Evolutionary conservation across 371 early-diverging fungal genomes (phyloP), one percentile per base, ranked within the genome.

Genomic region (Apophysomyces ossiformis): DNA sequence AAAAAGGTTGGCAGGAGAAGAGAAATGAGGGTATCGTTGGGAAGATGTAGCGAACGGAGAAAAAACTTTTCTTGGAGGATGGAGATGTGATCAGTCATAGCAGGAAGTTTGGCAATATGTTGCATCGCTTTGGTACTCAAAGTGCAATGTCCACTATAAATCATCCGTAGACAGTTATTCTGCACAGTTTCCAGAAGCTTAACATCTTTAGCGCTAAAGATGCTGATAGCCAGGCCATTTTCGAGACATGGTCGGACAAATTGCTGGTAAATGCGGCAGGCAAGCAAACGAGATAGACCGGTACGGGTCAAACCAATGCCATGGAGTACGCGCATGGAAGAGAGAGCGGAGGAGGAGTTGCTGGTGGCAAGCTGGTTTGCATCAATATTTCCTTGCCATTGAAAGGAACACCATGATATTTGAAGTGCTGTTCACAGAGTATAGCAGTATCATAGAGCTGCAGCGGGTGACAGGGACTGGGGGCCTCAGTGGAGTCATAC

Each of bases 351-450:
- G 11, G 37, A 15, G 9, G 57, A 45, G 47, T 57, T 41, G 37
- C 15, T 37, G n/a, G 56, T 39, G 26, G 62, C 9, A 6, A 67
- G 58, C 11, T 15, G 58, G 12, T 26, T n/a, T 4, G 61, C 47
- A 41, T 61, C 58, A 11, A 67, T 67, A 13, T 18, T n/a, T 5
- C 69, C 64, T 41, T 35, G 18, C 4, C 26, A 36, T 57, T 54
- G 21, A 62, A 69, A 0, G 70, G 70, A 1, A 69, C 38, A 37
- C 70, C 70, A 41, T 65, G 65, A 57, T 69, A 69, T 1, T 6
- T 9, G 47, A 61, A 65, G 2, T 45, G 56, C 8, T 38, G 4
- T 21, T 37, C 63, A 7, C 18, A n/a, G 37, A 66, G 66, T 2
- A 61, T 32, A 12, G 56, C 44, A 0, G n/a, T 18, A 2, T 46